phyloP scores from a whole-genome alignment of 2,329 filamentous ascomycete species.

The Sporothrix schenckii region DNA sequence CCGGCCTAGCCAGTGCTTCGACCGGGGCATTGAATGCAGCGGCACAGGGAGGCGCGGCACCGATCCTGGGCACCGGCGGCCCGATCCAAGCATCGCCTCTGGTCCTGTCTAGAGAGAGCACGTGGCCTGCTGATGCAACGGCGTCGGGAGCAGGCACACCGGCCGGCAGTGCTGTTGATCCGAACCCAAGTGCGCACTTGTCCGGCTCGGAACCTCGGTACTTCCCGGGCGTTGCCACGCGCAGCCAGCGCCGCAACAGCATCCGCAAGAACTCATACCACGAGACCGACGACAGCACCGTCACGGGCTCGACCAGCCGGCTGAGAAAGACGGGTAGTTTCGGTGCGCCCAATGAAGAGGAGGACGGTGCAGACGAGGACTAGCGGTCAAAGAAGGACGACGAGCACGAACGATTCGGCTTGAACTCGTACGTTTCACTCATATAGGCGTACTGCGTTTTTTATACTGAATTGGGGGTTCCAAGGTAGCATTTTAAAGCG shows the following conservation, averaged over 20 bases:
- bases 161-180: conserved; percentile 31
- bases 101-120: conserved; percentile 38
- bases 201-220: conserved; percentile 67
- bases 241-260: conserved; percentile 53
- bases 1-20: background rate
- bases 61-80: conserved; percentile 15
- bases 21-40: conserved; percentile 30
- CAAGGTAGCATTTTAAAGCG: background rate
- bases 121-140: conserved; percentile 43
- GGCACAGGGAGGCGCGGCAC: conserved; percentile 33
- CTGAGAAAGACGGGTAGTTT: conserved; percentile 13
- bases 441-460: background rate
- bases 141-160: background rate
- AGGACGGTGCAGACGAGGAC: background rate
- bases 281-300: conserved; percentile 43
- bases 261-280: conserved; percentile 46
- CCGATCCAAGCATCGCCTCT: conserved; percentile 27
- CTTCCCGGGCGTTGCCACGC: conserved; percentile 69
- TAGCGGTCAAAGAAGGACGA: background rate
- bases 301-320: conserved; percentile 16
- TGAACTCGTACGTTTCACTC: too few relatives aligned
- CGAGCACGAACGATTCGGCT: background rate
- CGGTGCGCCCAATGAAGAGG: conserved; percentile 1
- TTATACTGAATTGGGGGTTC: background rate
- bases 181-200: conserved; percentile 48